Base-by-base conservation (phyloP, 1,284 basidiomycete species). In the Microbotryum lychnidis-dioicae region DNA sequence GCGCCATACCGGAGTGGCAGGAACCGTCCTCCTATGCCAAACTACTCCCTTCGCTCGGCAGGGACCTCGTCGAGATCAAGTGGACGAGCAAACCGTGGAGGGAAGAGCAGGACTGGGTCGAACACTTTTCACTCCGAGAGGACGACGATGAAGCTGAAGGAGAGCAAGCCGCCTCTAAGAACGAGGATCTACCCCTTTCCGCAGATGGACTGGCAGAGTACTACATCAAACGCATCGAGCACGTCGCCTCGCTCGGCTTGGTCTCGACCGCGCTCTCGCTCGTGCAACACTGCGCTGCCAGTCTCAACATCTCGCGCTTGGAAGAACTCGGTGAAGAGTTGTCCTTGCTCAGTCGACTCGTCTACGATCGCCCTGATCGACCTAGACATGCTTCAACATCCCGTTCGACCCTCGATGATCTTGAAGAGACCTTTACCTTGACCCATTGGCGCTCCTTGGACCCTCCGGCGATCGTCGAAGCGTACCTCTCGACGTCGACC, bases 311-410 rank as follows among this genome's bases (percentile, higher is more conserved):
- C 37, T 85, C 90, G 10, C 83, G 84, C 67, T 80, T 97, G 25
- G 91, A 93, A 69, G 84, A 84, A 69, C 75, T 91, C 4, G 92
- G 90, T 8, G 92, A 96, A 77, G 91, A 96, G 62, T 81, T 96
- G 50, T 87, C 84, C 67, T 81, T 96, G 8, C 80, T 97, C 52
- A 85, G 87, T 1, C 81, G 87, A 29, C 80, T 96, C 49, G 84
- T 92, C 21, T 96, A 96, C 71, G 90, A 93, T n/a, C 73, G 81
- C 84, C 21, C 80, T 80, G 50, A 78, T 78, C 57, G 72, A 75
- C 10, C 49, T 7, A 10, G 54, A 5, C 20, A 44, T 20, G 52
- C 52, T 9, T 21, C 45, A 1, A 25, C 16, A 37, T 47, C 47
- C 9, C 16, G 25, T 21, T 21, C 48, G 75, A 74, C 8, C 73